Percentiles rank a stretch among this genome's conserved stretches.
Conservation (phyloP, 2,329 filamentous ascomycete genomes). For the Xylaria sp. region DNA sequence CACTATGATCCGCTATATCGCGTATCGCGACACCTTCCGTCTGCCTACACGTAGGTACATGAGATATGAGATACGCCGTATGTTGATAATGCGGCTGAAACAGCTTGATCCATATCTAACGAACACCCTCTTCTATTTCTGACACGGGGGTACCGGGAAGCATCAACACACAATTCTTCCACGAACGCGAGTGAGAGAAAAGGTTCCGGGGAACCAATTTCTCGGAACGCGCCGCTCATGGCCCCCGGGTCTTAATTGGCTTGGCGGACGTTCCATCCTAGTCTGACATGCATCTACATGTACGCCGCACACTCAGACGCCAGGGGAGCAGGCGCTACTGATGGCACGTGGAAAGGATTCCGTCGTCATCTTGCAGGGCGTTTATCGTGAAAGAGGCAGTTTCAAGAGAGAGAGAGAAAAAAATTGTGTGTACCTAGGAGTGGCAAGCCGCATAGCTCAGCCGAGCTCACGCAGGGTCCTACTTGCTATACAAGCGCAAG, state of each 20-base stretch:
- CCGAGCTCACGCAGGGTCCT: too few relatives aligned
- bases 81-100: constrained; percentile 8
- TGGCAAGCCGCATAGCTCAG: too few relatives aligned
- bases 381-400: not conserved
- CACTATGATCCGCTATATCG: not conserved
- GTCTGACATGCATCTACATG: constrained; percentile 21
- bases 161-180: not conserved
- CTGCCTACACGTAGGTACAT: not conserved
- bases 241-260: not conserved
- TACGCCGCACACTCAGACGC: constrained; percentile 12
- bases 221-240: constrained; percentile 12
- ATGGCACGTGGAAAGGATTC: constrained; percentile 8
- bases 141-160: not conserved
- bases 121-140: not conserved
- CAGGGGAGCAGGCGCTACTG: not conserved
- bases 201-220: constrained; percentile 5
- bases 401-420: not conserved
- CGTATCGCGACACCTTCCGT: not conserved
- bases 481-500: too few relatives aligned
- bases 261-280: constrained; percentile 18
- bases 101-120: not conserved
- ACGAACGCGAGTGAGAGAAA: not conserved
- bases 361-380: constrained; percentile 1
- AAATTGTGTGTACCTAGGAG: too few relatives aligned
- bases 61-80: too few relatives aligned